Conservation (phyloP, 768 basidiomycete species). For the Mycena pura region DNA sequence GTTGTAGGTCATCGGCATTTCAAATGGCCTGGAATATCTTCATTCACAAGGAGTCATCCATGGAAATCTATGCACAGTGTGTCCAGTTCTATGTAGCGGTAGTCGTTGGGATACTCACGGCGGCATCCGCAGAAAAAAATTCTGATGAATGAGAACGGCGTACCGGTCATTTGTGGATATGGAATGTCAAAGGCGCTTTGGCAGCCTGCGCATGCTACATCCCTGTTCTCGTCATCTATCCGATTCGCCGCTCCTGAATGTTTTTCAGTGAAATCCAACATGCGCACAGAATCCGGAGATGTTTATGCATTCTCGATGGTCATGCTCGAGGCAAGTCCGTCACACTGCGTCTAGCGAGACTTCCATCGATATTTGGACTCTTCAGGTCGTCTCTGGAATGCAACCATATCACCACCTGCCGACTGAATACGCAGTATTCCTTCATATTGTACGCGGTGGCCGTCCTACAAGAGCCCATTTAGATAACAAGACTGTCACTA, state of each 20-base stretch:
- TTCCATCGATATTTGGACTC: background rate
- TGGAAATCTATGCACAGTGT: slow-evolving; percentile 23
- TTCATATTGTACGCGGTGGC: slow-evolving; percentile 8
- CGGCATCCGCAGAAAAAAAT: slow-evolving; percentile 21
- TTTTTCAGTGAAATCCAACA: slow-evolving; percentile 1
- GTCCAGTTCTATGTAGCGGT: background rate
- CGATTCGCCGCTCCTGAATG: slow-evolving; percentile 21
- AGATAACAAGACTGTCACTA: background rate
- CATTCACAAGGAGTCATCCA: slow-evolving; percentile 25
- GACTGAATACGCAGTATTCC: slow-evolving; percentile 10
- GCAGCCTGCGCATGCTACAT: slow-evolving; percentile 1
- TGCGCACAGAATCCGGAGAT: slow-evolving; percentile 1
- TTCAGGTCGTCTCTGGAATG: slow-evolving; percentile 18
- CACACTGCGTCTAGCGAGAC: no score
- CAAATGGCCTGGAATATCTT: slow-evolving; percentile 23
- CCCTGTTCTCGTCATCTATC: slow-evolving; percentile 3
- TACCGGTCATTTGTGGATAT: slow-evolving; percentile 17
- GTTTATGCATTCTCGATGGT: slow-evolving; percentile 25
- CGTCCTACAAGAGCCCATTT: background rate
- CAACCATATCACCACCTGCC: slow-evolving; percentile 15
- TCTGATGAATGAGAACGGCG: background rate
- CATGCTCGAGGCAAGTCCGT: slow-evolving; percentile 13
- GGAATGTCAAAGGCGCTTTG: slow-evolving; percentile 1
- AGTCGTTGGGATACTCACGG: background rate
- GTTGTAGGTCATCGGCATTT: slow-evolving; percentile 10